A percentile compares a stretch with the other conserved stretches of the same genome.
Conservation (phyloP, 306 rosid genomes). For the Abrus pulchellus region DNA sequence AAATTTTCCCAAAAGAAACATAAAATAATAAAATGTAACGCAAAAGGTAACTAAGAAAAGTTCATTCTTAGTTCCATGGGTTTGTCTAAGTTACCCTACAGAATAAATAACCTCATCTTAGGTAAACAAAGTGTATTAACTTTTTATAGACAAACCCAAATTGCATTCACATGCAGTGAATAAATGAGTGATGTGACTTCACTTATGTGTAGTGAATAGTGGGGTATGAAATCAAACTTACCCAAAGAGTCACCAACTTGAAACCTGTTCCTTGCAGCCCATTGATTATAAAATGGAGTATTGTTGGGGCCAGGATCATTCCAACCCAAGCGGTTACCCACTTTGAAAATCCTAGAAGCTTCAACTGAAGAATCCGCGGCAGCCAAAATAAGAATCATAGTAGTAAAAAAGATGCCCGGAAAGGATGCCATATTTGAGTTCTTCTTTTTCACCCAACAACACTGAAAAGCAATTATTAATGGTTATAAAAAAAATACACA, state of each 20-base stretch:
- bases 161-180: not conserved
- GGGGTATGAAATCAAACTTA: not conserved
- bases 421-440: slow-evolving; percentile 45
- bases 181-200: not conserved
- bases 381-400: slow-evolving; percentile 36
- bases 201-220: too few relatives aligned
- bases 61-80: not conserved
- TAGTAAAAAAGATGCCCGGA: not conserved
- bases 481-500: not conserved
- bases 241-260: slow-evolving; percentile 64
- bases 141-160: too few relatives aligned
- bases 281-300: slow-evolving; percentile 51
- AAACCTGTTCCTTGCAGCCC: slow-evolving; percentile 71
- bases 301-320: slow-evolving; percentile 50
- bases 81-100: too few relatives aligned
- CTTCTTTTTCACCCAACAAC: not conserved
- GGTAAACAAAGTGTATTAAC: too few relatives aligned
- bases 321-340: slow-evolving; percentile 82
- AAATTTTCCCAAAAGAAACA: too few relatives aligned
- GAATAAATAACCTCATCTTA: too few relatives aligned
- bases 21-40: too few relatives aligned
- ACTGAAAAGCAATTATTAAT: not conserved
- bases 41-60: not conserved
- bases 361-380: slow-evolving; percentile 34
- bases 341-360: slow-evolving; percentile 57